Evolutionary conservation across 2,329 filamentous ascomycete species (phyloP), one percentile per base, ranked within the genome.

Genomic region (Paraconiothyrium brasiliense): DNA sequence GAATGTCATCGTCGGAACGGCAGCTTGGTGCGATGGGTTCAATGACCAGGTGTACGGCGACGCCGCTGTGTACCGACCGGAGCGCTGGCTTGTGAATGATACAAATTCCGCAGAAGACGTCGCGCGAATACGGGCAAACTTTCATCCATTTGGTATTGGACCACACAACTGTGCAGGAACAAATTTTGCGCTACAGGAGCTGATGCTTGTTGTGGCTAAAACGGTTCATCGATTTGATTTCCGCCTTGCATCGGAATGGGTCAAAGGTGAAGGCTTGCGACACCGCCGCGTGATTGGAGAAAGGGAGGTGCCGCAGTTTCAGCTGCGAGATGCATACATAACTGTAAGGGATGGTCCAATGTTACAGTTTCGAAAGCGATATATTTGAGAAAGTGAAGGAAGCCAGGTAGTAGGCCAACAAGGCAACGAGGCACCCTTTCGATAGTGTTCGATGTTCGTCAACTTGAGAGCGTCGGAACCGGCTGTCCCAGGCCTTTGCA

Each of bases 151-250:
- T 51, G 47, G 57, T 10, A 52, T 60, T 22, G 70, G 70, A 13
- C 66, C 67, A 16, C 41, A 59, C 34, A 67, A 64, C 37, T 72
- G 69, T 41, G 63, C 63, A 27, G 70, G 70, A 10, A 64, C 63
- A 60, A 66, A 68, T 11, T 60, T 72, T 50, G 60, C 66, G 8
- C 60, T 64, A 16, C 55, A 63, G 43, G 66, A 64, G 24, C 20
- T 72, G 41, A 67, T 61, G 46, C 30, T 68, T 3, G 58, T 64
- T 3, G 22, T 69, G 39, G 67, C 58, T 20, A 78, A 87, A 14
- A 57, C 54, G 20, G 24, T 55, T 1, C 30, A 34, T 9, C 27
- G 52, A 20, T 32, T 55, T n/a, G 39, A 46, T 4, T 34, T 55
- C 20, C 30, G 48, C 1, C 48, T 50, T 22, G 48, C 48, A 5